A percentile compares a stretch with the other conserved stretches of the same genome.
Conservation (phyloP, 768 basidiomycete genomes). For the Tubosaeta sp. region DNA sequence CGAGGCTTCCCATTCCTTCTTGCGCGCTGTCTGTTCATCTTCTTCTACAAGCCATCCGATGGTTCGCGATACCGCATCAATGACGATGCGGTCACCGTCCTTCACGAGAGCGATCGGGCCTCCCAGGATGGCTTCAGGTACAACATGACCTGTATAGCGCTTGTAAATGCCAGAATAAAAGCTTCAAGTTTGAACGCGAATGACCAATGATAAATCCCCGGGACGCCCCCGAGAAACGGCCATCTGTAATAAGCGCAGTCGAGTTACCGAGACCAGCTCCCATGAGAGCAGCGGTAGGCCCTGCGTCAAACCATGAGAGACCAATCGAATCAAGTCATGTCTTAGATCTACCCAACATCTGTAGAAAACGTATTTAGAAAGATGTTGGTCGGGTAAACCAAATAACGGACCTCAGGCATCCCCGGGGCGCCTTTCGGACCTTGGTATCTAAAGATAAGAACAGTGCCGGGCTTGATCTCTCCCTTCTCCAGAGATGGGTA, state of each 20-base stretch:
- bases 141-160: slow-evolving; percentile 46
- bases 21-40: slow-evolving; percentile 57
- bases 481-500: slow-evolving; percentile 70
- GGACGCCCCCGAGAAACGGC: slow-evolving; percentile 83
- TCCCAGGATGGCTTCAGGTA: slow-evolving; percentile 67
- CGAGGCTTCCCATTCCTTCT: slow-evolving; percentile 64
- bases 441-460: slow-evolving; percentile 82
- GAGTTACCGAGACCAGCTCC: slow-evolving; percentile 77
- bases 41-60: slow-evolving; percentile 75
- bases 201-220: slow-evolving; percentile 58
- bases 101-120: slow-evolving; percentile 85
- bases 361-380: slow-evolving; percentile 2
- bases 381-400: neutral
- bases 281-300: slow-evolving; percentile 79
- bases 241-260: slow-evolving; percentile 84
- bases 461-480: slow-evolving; percentile 70
- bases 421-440: slow-evolving; percentile 91
- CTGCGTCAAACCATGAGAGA: slow-evolving; percentile 27
- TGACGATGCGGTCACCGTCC: slow-evolving; percentile 76
- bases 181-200: slow-evolving; percentile 1
- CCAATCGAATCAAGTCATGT: neutral
- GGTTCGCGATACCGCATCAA: slow-evolving; percentile 60
- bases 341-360: slow-evolving; percentile 42
- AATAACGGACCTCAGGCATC: slow-evolving; percentile 67
- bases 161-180: slow-evolving; percentile 37